Evolutionary conservation across 2,329 filamentous ascomycete genomes (phyloP), one percentile per base, ranked within the genome.

Genomic region (Pezicula rhizophila): DNA sequence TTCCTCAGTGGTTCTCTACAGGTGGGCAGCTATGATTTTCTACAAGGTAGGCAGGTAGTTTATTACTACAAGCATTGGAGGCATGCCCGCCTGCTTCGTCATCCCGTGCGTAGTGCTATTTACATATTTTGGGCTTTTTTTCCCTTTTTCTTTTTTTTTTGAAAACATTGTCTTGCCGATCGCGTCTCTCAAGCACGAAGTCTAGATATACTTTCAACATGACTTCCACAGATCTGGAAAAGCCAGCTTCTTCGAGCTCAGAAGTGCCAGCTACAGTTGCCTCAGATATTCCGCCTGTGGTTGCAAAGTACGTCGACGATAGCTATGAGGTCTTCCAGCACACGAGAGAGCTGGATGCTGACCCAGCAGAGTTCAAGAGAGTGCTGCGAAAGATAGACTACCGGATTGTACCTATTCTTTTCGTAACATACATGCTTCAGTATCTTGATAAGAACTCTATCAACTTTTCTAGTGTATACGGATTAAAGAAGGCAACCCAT

Each of bases 391-490:
- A 80, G 61, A 80, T 83, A 50, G 80, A 83, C 59, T 65, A 64
- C 53, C 66, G 66, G 11, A 64, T 83, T 8, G 73, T 83, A 5
- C 77, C 79, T 0, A 63, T 82, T 10, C 62, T 82, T 8, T 80
- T 81, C 51, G 54, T 75, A 38, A 79, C 75, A 0, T 82, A 82
- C 57, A 75, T 75, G 66, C 61, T 82, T 52, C 79, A 80, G 57
- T 82, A 81, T 49, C 78, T 82, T 69, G 79, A 83, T 61, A 83
- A 83, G 61, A 74, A 74, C 57, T 67, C 68, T 0, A 69, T 75
- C 60, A 75, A 74, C 55, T 78, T 77, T 59, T 73, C 74, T 7
- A 71, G 69, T 48, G 70, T 70, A 0, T 78, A 72, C 54, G 74
- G 74, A 0, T 59, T 78, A 11, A 61, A 72, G 39, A 60, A 72